phyloP scores from a whole-genome alignment of 345 rosid species.

The Camelina neglecta region DNA sequence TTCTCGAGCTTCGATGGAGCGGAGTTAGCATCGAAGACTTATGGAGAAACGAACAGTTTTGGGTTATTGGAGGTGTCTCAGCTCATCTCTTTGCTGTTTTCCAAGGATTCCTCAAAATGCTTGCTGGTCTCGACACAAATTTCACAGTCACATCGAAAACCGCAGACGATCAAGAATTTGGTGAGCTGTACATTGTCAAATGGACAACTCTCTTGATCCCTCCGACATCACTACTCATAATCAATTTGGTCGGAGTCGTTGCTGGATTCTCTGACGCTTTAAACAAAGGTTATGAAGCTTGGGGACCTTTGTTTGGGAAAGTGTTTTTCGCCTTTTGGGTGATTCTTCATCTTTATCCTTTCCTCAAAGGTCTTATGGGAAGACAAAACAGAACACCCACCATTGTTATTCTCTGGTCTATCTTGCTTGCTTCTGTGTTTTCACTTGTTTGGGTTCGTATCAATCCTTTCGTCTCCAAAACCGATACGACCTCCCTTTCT shows the following conservation, averaged over 20 bases:
- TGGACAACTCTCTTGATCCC: constrained; percentile 96
- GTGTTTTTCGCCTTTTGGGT: constrained; percentile 98
- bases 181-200: constrained; percentile 87
- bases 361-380: constrained; percentile 99
- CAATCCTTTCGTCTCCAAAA: constrained; percentile 67
- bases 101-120: constrained; percentile 93
- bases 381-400: constrained; percentile 97
- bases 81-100: constrained; percentile 96
- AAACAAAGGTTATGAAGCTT: constrained; percentile 94
- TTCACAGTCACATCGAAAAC: constrained; percentile 97
- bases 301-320: constrained; percentile 98
- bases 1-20: constrained; percentile 95
- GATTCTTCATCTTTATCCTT: constrained; percentile 93
- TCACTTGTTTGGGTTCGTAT: constrained; percentile 96
- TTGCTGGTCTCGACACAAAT: constrained; percentile 92
- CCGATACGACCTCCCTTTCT: constrained; percentile 41
- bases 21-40: constrained; percentile 92
- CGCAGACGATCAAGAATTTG: constrained; percentile 87
- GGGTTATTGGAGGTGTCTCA: constrained; percentile 99
- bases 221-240: constrained; percentile 83
- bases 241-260: constrained; percentile 94
- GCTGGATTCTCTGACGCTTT: constrained; percentile 98
- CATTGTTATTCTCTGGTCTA: constrained; percentile 94
- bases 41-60: constrained; percentile 97
- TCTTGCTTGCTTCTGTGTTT: constrained; percentile 89